Base-by-base conservation (phyloP, 1,284 basidiomycete species). In the Cutaneotrichosporon cutaneum region DNA sequence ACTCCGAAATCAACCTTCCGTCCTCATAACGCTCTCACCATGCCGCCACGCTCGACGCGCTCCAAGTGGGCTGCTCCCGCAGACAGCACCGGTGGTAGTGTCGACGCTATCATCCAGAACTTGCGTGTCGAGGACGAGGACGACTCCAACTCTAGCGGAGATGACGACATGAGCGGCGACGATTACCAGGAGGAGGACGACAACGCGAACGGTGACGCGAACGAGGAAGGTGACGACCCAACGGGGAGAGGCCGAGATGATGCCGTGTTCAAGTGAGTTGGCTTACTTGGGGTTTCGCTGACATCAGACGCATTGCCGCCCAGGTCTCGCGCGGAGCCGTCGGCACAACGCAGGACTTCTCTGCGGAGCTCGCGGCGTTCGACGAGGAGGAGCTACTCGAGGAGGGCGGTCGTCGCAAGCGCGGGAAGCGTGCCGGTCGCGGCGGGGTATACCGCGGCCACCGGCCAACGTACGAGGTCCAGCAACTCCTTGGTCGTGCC, bases 381-480 rank as follows among this genome's bases (percentile, higher is more conserved):
- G 70, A 76, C 42, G 64, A 66, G 21, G 71, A 73, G 22, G 73
- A 72, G 44, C 54, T 72, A 6, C 67, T 65, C 42, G 39, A 42
- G 18, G 24, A 57, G 13, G 47, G 58, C 2, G 61, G 56, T 24
- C 26, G 58, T 54, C 44, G 32, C 30, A 33, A 57, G 58, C 18
- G 45, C 13, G 45, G 45, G 45, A 48, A 48, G 26, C 45, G 45
- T 11, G 22, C 11, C 22, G 39, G 60, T 54, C 53, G 61, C 27
- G 59, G 21, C 21, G 52, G 33, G 6, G 35, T 54, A 14, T 54
- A 54, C 33, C 24, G 18, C 50, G 72, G 71, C 73, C 87, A 89
- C 21, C 80, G 83, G 1, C 83, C 94, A 18, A 92, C 91, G 0
- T 87, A 88, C 56, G 89, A 97, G 79, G 92, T 95, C 18, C 85